These are phyloP conservation scores for Pyracantha coccinea DNA, from an alignment of 331 rosid genomes.

Conservation along the genomic window DNA sequence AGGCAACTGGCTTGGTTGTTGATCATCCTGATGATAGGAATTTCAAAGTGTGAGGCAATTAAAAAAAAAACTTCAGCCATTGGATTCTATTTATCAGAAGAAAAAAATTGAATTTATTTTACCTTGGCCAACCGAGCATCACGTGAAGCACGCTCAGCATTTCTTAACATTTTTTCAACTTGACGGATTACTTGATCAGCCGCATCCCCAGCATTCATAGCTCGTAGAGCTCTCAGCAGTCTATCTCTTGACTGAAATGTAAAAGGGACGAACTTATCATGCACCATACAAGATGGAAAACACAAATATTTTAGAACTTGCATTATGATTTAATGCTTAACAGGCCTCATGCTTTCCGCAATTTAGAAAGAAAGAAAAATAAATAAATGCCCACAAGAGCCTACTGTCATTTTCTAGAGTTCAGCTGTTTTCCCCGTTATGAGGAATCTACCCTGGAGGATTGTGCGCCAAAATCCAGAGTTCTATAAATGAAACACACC, in stretches of 20 bases:
- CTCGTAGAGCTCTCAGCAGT: conserved; percentile 69
- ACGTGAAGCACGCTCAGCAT: conserved; percentile 68
- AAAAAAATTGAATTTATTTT: conserved; percentile 6
- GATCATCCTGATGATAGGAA: conserved; percentile 53
- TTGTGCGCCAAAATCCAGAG: not conserved
- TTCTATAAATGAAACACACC: not conserved
- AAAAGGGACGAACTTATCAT: conserved; percentile 20
- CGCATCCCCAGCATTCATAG: conserved; percentile 93
- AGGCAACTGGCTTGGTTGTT: conserved; percentile 46
- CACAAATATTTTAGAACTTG: not conserved
- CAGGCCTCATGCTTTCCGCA: not conserved
- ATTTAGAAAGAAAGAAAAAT: not conserved
- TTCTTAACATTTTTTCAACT: conserved; percentile 77
- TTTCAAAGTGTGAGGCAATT: conserved; percentile 14
- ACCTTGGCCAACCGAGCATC: conserved; percentile 78
- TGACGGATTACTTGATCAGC: conserved; percentile 95
- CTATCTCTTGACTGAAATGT: conserved; percentile 77
- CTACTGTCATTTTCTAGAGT: not conserved
- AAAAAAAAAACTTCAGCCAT: not conserved
- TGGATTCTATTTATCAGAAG: conserved; percentile 2
- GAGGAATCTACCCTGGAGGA: not conserved
- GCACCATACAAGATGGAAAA: conserved; percentile 5
- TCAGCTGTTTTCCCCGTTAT: not conserved
- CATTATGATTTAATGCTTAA: not conserved
- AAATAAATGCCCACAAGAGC: not conserved